phyloP scores from a whole-genome alignment of 108 stramenopile species.

The Poteriospumella lacustris region DNA sequence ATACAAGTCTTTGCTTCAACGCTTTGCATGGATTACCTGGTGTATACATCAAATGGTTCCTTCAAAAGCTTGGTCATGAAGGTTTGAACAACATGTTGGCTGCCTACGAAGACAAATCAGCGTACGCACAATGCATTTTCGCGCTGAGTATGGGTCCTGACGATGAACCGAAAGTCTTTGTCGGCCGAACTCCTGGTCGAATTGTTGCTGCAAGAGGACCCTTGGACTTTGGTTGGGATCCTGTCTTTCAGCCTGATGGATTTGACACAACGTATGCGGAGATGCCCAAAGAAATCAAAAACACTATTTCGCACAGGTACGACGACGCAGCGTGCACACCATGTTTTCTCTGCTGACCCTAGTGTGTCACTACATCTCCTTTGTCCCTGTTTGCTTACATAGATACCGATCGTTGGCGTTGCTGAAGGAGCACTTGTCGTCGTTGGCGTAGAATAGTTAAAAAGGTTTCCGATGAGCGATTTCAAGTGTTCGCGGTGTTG shows the following conservation, averaged over 20 bases:
- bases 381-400: too few relatives aligned
- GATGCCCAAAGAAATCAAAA: slow-evolving; percentile 85
- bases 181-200: slow-evolving; percentile 63
- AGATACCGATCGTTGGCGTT: too few relatives aligned
- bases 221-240: slow-evolving; percentile 92
- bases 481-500: too few relatives aligned
- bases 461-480: too few relatives aligned
- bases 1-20: slow-evolving; percentile 91
- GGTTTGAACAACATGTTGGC: slow-evolving; percentile 74
- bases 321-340: too few relatives aligned
- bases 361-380: too few relatives aligned
- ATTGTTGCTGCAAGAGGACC: slow-evolving; percentile 81
- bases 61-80: slow-evolving; percentile 81
- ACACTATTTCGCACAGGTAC: slow-evolving; percentile 83
- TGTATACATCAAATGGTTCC: slow-evolving; percentile 97
- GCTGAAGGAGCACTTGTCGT: too few relatives aligned
- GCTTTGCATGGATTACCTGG: slow-evolving; percentile 89
- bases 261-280: slow-evolving; percentile 89
- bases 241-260: slow-evolving; percentile 85
- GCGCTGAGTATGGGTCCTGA: slow-evolving; percentile 83
- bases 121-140: slow-evolving; percentile 90
- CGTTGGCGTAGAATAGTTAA: too few relatives aligned
- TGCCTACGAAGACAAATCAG: slow-evolving; percentile 82
- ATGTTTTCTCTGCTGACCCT: too few relatives aligned
- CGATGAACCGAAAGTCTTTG: slow-evolving; percentile 72